These are phyloP conservation scores for Tricholoma sp. DNA, from an alignment of 768 basidiomycete genomes.

Conservation along the genomic window DNA sequence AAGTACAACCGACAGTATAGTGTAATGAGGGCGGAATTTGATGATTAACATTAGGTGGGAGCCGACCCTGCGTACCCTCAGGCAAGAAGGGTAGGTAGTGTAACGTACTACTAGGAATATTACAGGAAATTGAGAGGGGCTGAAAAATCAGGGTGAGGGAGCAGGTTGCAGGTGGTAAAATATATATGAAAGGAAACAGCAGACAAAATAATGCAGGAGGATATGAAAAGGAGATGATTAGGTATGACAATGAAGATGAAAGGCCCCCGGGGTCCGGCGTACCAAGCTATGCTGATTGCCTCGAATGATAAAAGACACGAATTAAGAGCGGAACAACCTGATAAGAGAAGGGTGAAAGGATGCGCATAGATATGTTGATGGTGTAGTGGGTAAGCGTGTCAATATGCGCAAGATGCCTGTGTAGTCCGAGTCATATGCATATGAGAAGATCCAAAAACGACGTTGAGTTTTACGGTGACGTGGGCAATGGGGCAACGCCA, in stretches of 20 bases:
- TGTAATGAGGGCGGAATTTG: conserved; percentile 13
- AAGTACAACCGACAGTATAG: conserved; percentile 16
- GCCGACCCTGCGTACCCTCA: conserved; percentile 18
- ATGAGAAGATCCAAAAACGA: conserved; percentile 15
- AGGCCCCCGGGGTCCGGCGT: conserved; percentile 22
- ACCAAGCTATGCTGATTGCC: conserved; percentile 19
- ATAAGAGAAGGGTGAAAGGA: conserved; percentile 7
- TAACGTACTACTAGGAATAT: conserved; percentile 27
- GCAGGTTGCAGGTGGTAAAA: conserved; percentile 11
- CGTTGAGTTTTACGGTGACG: conserved; percentile 22
- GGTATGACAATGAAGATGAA: conserved; percentile 15
- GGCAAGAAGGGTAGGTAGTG: conserved; percentile 12
- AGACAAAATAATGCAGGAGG: conserved; percentile 22
- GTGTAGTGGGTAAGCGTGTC: conserved; percentile 4
- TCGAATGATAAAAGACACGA: conserved; percentile 11
- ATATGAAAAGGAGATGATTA: conserved; percentile 21
- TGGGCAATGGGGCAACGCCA: conserved; percentile 20
- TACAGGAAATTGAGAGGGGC: conserved; percentile 21
- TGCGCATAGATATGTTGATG: conserved; percentile 18
- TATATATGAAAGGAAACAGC: conserved; percentile 14
- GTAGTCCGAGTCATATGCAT: conserved; percentile 20
- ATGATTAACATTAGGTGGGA: conserved; percentile 17
- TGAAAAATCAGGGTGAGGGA: background rate
- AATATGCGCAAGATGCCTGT: conserved; percentile 21
- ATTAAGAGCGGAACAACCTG: conserved; percentile 9